Base-by-base conservation (phyloP, 1,139 yeast species). In the Pneumocystis jirovecii region DNA sequence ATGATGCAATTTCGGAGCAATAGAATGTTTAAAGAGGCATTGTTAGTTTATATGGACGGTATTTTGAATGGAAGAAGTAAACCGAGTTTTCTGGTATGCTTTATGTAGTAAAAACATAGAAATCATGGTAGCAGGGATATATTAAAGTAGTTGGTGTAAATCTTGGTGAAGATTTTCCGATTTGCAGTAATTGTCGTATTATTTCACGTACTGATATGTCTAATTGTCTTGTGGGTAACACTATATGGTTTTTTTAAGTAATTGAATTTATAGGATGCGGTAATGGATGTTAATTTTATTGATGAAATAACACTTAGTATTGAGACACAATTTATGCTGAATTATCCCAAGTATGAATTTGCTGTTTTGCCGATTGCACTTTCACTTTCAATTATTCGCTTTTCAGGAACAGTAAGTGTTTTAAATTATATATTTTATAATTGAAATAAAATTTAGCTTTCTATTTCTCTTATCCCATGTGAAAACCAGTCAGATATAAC, bases 101-200 rank as follows among this genome's bases (percentile, higher is more conserved):
- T 25, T 15, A 17, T 40, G 2, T 44, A 35, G 39, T n/a, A 19
- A n/a, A 5, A 50, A 34, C 2, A 34, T 25, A 37, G 3, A 59
- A 21, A 19, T 17, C 35, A 3, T 37, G 7, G 17, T 19, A 21
- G 3, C 62, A 68, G 67, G 97, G 87, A 72, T 81, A 82, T 35
- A 85, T 93, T 61, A 82, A 81, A 68, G 84, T 95, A 64, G 88
- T 95, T 0, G 97, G 91, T 71, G 83, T 93, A 40, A 95, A 91
- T 72, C 85, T 93, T 67, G 99, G 99, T 56, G 89, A 90, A 73
- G 97, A 91, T 74, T 95, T 86, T 73, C 99, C 99, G 1, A 89
- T 93, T 63, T 88, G 93, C 73, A 87, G 96, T 67, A 93, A 95
- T 74, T 93, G 99, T 76, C 82, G 96, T 63, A 88, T 95, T 37